Percentiles rank a stretch among this genome's conserved stretches.
phyloP scores from a whole-genome alignment of 495 filamentous ascomycete genomes.

The Podospora anserina region DNA sequence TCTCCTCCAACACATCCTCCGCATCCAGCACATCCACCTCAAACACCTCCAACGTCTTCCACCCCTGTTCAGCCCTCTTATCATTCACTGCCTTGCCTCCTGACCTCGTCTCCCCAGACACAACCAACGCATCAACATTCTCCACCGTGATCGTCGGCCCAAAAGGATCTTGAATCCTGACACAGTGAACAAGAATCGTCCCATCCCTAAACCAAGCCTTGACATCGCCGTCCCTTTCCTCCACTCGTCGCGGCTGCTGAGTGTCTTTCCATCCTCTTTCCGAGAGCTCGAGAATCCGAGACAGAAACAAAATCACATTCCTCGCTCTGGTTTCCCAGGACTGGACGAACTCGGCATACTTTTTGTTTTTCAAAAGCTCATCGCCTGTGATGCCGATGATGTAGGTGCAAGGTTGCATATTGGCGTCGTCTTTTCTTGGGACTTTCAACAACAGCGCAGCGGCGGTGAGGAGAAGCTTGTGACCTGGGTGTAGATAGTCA shows the following conservation, averaged over 20 bases:
- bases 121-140: conserved; percentile 72
- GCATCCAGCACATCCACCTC: conserved; percentile 89
- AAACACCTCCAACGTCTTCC: conserved; percentile 71
- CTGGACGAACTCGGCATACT: conserved; percentile 74
- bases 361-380: conserved; percentile 80
- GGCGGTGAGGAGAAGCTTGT: conserved; percentile 89
- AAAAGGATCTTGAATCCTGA: conserved; percentile 83
- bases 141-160: conserved; percentile 88
- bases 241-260: conserved; percentile 12
- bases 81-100: conserved; percentile 83
- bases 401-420: conserved; percentile 47
- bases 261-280: conserved; percentile 38
- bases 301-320: conserved; percentile 67
- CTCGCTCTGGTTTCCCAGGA: conserved; percentile 70
- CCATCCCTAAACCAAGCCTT: conserved; percentile 42
- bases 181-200: conserved; percentile 60
- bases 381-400: conserved; percentile 88
- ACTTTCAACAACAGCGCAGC: conserved; percentile 65
- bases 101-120: conserved; percentile 83
- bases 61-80: conserved; percentile 73
- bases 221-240: conserved; percentile 37
- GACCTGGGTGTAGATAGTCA: conserved; percentile 93
- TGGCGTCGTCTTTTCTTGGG: conserved; percentile 37
- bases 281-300: conserved; percentile 60
- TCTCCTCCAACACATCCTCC: conserved; percentile 53